A percentile compares a stretch with the other conserved stretches of the same genome.
Evolutionary conservation across 2,329 filamentous ascomycete genomes (phyloP).

Genomic region (Dactylellina cionopaga): DNA sequence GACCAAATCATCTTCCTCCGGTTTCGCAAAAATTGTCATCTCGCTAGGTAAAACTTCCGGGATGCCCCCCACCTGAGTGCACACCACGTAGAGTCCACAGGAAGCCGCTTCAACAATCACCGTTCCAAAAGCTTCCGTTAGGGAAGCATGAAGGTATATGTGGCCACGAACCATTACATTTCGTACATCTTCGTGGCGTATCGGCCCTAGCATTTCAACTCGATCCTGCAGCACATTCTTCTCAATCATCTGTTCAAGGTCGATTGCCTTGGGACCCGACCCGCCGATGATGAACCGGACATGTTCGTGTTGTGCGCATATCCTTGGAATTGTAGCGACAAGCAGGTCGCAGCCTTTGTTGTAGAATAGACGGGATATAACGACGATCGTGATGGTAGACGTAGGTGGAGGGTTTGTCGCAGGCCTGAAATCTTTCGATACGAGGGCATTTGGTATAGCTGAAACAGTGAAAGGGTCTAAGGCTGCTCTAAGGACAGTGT

Average conservation of each 20-base stretch:
- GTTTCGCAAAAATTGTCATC: constrained; percentile 97
- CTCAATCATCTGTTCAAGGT: constrained; percentile 97
- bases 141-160: constrained; percentile 92
- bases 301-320: constrained; percentile 87
- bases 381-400: constrained; percentile 90
- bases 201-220: constrained; percentile 88
- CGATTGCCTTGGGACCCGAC: constrained; percentile 94
- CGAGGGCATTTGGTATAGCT: constrained; percentile 96
- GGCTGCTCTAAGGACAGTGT: constrained; percentile 92
- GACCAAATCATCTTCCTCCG: constrained; percentile 94
- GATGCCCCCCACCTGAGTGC: constrained; percentile 94
- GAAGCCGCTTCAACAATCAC: constrained; percentile 97
- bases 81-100: constrained; percentile 95
- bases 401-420: constrained; percentile 62
- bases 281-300: constrained; percentile 97
- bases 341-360: constrained; percentile 98
- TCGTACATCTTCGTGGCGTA: constrained; percentile 94
- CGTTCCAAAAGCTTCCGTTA: constrained; percentile 97
- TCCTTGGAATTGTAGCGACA: constrained; percentile 93
- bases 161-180: constrained; percentile 98
- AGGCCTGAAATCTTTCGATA: constrained; percentile 91
- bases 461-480: constrained; percentile 97
- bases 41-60: constrained; percentile 93
- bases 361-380: constrained; percentile 96
- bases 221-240: constrained; percentile 92